Evolutionary conservation across 495 filamentous ascomycete genomes (phyloP), one percentile per base, ranked within the genome.

Genomic region (Amphirosellinia nigrospora): DNA sequence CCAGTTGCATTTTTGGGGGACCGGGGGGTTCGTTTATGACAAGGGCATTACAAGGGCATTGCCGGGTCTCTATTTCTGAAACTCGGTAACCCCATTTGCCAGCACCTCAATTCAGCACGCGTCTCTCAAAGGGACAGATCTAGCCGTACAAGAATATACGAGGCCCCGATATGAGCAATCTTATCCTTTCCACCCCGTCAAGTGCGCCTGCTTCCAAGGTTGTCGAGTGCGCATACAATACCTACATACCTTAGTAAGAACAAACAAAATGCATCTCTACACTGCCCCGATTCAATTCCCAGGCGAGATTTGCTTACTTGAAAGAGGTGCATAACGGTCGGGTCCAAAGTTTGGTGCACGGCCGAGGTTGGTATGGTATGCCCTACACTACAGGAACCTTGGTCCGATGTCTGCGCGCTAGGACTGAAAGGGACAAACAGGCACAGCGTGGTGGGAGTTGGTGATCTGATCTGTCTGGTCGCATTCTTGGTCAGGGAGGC

Each of bases 391-490:
- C 55, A n/a, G 32, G 55, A 58, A 38, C 63, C 46, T 65, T 53
- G 46, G 4, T 65, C 63, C 63, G 46, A 46, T 46, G 16, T 21
- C 46, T 65, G 45, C 13, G 46, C 63, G 46, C 63, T 65, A 65
- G 30, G 34, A 41, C 63, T 10, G 30, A 53, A 52, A 46, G 63
- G 46, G 46, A 38, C 34, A 28, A 32, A 28, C 21, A 65, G 46
- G 34, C 63, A 48, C 63, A 65, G 63, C 63, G 32, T 39, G 46
- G 46, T 52, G 45, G 46, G 41, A 53, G 28, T 30, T 52, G 32
- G 34, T 65, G 45, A 52, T 65, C 63, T 65, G 63, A 65, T 65
- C 63, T 46, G 61, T 65, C 63, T 21, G n/a, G 41, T 65, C 46
- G 63, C 63, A 65, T 65, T 65, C 63, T 46, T 64, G 61, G 61